phyloP scores from a whole-genome alignment of 2,329 filamentous ascomycete species.

The Diaporthe citri region DNA sequence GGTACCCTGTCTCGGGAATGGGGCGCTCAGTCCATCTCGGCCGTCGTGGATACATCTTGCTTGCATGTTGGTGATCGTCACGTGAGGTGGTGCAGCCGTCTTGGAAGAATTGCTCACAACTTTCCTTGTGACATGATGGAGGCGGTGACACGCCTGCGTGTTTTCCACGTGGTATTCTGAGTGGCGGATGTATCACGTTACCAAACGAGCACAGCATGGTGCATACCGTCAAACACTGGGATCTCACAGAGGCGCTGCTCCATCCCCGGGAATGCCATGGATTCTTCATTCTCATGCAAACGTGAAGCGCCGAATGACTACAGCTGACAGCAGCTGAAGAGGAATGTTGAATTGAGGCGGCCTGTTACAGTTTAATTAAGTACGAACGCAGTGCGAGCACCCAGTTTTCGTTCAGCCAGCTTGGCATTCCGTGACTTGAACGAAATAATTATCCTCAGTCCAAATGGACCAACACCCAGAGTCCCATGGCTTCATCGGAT shows the following conservation, averaged over 20 bases:
- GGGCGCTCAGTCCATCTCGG: background rate
- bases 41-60: background rate
- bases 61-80: background rate
- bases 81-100: background rate
- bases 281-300: too few species aligned
- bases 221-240: too few species aligned
- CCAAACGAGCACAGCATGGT: too few species aligned
- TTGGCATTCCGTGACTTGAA: constrained; percentile 23
- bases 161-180: background rate
- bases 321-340: too few species aligned
- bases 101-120: too few species aligned
- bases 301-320: too few species aligned
- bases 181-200: too few species aligned
- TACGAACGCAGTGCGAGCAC: too few species aligned
- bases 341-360: too few species aligned
- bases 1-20: background rate
- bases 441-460: constrained; percentile 22
- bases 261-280: too few species aligned
- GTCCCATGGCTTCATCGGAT: constrained; percentile 31
- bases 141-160: background rate
- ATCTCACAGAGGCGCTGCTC: too few species aligned
- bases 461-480: constrained; percentile 18
- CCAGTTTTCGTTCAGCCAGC: background rate
- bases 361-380: too few species aligned
- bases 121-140: background rate